Percentiles rank a stretch among this genome's conserved stretches.
Evolutionary conservation across 345 rosid genomes (phyloP).

Genomic region (Psidium friedrichsthalianum): DNA sequence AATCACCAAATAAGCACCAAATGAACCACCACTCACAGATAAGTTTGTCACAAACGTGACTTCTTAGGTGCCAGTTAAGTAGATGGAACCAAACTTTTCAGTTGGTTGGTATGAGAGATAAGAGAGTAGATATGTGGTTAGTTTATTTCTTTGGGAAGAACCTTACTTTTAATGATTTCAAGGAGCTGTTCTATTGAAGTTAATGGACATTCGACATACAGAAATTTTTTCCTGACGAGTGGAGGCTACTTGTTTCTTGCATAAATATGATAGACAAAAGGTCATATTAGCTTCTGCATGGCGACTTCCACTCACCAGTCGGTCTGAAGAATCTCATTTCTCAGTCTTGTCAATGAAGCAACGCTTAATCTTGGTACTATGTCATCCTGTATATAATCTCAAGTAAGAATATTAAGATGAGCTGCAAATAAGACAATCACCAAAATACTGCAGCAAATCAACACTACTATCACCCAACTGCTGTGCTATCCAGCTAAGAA

Average conservation of each 20-base stretch:
- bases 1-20: neutral
- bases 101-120: neutral
- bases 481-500: neutral
- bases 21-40: neutral
- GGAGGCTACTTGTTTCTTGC: neutral
- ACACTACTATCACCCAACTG: neutral
- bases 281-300: neutral
- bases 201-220: neutral
- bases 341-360: conserved; percentile 64
- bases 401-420: neutral
- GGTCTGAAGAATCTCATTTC: conserved; percentile 78
- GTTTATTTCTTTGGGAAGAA: neutral
- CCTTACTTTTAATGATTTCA: neutral
- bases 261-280: neutral
- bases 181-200: neutral
- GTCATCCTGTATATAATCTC: conserved; percentile 52
- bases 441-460: neutral
- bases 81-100: neutral
- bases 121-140: neutral
- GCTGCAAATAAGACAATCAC: neutral
- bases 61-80: neutral
- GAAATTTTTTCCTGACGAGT: neutral
- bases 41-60: neutral
- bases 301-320: conserved; percentile 49
- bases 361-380: conserved; percentile 70